Evolutionary conservation across 192 early-diverging fungal species (phyloP).

Genomic region (Coemansia sp.): DNA sequence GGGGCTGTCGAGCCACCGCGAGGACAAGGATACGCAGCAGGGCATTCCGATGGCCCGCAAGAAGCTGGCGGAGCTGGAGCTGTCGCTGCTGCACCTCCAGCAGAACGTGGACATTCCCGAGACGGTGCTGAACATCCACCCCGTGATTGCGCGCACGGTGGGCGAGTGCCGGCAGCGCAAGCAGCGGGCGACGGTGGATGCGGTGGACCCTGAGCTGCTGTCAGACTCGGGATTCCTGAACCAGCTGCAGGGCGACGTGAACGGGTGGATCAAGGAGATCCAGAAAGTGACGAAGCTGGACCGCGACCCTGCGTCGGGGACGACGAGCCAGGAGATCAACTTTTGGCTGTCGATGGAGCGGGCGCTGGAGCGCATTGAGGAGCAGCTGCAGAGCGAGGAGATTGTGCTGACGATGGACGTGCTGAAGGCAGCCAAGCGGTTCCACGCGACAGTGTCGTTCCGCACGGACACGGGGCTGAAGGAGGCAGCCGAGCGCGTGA

Average conservation of each 20-base stretch:
- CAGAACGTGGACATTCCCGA: constrained; percentile 99
- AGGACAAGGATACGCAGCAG: constrained; percentile 63
- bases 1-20: constrained; percentile 46
- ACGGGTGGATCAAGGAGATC: constrained; percentile 99
- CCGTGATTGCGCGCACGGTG: constrained; percentile 68
- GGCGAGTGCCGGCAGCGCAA: constrained; percentile 66
- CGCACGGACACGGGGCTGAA: constrained; percentile 97
- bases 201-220: constrained; percentile 65
- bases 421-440: constrained; percentile 95
- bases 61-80: constrained; percentile 97
- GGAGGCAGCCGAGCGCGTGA: constrained; percentile 87
- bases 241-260: constrained; percentile 92
- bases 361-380: constrained; percentile 88
- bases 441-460: constrained; percentile 97
- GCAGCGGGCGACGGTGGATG: constrained; percentile 70
- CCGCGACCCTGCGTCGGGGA: constrained; percentile 88
- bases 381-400: constrained; percentile 90
- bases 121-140: constrained; percentile 81
- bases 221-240: constrained; percentile 89
- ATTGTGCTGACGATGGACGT: constrained; percentile 90
- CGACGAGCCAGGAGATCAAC: constrained; percentile 97
- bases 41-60: constrained; percentile 95
- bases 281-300: constrained; percentile 96
- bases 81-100: constrained; percentile 91
- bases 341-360: constrained; percentile 99